These are phyloP conservation scores for Aspergillus carbonarius DNA, from an alignment of 2,329 filamentous ascomycete species.

Conservation along the genomic window DNA sequence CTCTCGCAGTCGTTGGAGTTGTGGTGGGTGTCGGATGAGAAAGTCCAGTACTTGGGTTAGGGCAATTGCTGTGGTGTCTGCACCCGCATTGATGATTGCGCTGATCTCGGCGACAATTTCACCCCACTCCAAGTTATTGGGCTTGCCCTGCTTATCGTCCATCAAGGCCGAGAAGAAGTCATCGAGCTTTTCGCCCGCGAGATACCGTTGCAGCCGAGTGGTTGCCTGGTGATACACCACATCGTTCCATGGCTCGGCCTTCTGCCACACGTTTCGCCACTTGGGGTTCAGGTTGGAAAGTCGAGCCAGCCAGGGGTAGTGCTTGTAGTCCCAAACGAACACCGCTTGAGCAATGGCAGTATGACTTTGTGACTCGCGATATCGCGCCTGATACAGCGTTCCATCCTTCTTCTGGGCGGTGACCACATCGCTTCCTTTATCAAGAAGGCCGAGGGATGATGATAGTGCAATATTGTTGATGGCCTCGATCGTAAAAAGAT, in stretches of 20 bases:
- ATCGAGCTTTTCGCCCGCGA: constrained; percentile 53
- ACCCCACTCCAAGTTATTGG: constrained; percentile 52
- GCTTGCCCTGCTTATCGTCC: constrained; percentile 45
- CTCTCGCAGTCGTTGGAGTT: constrained; percentile 37
- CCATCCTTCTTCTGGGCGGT: constrained; percentile 46
- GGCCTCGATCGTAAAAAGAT: constrained; percentile 56
- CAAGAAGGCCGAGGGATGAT: constrained; percentile 50
- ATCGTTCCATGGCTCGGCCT: constrained; percentile 44
- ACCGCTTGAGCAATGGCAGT: background rate
- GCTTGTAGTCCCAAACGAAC: background rate
- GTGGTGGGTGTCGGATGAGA: constrained; percentile 48
- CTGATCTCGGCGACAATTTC: constrained; percentile 56
- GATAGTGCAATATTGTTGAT: constrained; percentile 55
- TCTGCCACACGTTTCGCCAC: background rate
- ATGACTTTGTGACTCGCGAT: background rate
- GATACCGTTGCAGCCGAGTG: constrained; percentile 20
- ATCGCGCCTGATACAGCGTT: constrained; percentile 43
- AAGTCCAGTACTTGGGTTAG: constrained; percentile 53
- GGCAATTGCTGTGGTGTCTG: constrained; percentile 52
- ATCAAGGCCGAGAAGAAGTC: constrained; percentile 59
- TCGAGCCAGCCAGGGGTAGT: background rate
- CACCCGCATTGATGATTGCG: constrained; percentile 45
- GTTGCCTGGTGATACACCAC: constrained; percentile 49
- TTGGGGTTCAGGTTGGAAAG: background rate
- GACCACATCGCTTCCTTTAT: constrained; percentile 47